Conservation (phyloP, 2,329 filamentous ascomycete species). For the Cladophialophora exuberans region DNA sequence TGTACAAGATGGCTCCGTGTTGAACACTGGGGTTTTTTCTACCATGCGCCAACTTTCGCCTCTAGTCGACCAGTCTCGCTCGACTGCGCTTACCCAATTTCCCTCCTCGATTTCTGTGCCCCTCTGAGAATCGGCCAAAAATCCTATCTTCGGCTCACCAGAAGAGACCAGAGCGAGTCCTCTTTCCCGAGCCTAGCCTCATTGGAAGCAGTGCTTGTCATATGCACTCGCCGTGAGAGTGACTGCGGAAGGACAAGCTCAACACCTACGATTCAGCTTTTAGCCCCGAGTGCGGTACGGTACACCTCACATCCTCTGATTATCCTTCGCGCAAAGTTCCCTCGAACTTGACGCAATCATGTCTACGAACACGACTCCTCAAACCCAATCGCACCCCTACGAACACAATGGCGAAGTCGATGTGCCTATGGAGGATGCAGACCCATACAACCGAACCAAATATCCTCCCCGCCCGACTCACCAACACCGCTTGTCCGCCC, state of each 20-base stretch:
- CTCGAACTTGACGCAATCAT: constrained; percentile 32
- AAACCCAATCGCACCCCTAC: constrained; percentile 63
- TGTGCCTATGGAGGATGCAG: constrained; percentile 85
- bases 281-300: constrained; percentile 10
- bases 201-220: constrained; percentile 6
- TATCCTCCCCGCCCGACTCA: constrained; percentile 80
- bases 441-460: constrained; percentile 83
- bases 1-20: constrained; percentile 24
- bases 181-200: not conserved
- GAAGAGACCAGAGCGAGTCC: not conserved
- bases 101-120: constrained; percentile 14
- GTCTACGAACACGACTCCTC: constrained; percentile 62
- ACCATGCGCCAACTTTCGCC: constrained; percentile 23
- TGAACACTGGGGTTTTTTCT: constrained; percentile 19
- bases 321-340: not conserved
- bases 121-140: constrained; percentile 11
- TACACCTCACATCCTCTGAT: not conserved
- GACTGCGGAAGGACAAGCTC: constrained; percentile 7
- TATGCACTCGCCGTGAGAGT: constrained; percentile 1
- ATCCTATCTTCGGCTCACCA: not conserved
- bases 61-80: constrained; percentile 20
- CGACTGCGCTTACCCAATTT: constrained; percentile 29
- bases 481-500: constrained; percentile 74
- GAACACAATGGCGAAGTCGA: constrained; percentile 71
- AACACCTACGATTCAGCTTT: constrained; percentile 8